Conservation (phyloP, 2,329 filamentous ascomycete genomes). For the Botrytis elliptica region DNA sequence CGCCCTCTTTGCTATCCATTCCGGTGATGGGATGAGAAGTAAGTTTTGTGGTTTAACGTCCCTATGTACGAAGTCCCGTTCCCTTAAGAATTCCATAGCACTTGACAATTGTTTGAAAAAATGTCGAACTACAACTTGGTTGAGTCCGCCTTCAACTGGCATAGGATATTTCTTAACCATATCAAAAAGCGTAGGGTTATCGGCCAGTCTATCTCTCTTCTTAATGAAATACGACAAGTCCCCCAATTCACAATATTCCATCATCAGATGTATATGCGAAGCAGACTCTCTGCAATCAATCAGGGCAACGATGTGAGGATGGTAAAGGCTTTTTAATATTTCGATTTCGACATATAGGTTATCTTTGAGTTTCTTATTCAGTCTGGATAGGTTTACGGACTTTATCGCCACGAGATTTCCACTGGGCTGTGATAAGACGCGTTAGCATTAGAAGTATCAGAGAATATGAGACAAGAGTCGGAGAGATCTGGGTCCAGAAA, state of each 20-base stretch:
- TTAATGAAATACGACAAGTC: constrained; percentile 96
- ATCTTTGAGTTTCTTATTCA: constrained; percentile 95
- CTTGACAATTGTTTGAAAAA: constrained; percentile 94
- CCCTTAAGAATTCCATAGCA: constrained; percentile 83
- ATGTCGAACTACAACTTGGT: constrained; percentile 95
- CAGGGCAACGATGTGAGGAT: constrained; percentile 94
- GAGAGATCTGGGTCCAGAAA: background rate
- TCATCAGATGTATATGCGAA: constrained; percentile 90
- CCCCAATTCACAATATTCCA: constrained; percentile 97
- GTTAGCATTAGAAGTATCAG: constrained; percentile 27
- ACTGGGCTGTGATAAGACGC: constrained; percentile 57
- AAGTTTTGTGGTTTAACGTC: constrained; percentile 98
- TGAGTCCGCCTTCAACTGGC: constrained; percentile 75
- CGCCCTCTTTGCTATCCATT: constrained; percentile 59
- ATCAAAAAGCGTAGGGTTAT: constrained; percentile 78
- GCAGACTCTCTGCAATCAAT: constrained; percentile 89
- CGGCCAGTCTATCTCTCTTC: constrained; percentile 77
- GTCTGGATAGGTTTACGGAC: constrained; percentile 83
- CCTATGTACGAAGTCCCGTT: constrained; percentile 86
- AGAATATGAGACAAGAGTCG: constrained; percentile 16
- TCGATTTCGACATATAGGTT: constrained; percentile 95
- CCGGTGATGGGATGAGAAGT: constrained; percentile 77
- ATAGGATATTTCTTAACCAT: constrained; percentile 95
- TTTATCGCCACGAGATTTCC: constrained; percentile 91
- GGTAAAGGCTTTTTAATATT: constrained; percentile 88